These are phyloP conservation scores for Apiospora marii DNA, from an alignment of 2,329 filamentous ascomycete genomes.

Conservation along the genomic window DNA sequence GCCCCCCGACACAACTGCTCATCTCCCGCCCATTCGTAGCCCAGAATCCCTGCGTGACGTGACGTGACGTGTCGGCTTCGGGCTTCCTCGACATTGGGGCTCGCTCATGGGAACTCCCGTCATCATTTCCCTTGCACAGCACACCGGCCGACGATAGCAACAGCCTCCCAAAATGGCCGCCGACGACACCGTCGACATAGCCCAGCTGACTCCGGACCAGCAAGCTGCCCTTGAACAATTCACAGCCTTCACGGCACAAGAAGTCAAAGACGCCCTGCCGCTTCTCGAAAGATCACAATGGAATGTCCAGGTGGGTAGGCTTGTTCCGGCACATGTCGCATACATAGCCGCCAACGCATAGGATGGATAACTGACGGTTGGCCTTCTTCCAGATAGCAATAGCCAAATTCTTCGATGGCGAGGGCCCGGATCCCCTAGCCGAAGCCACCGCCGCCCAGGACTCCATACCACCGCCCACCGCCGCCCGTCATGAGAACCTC, in stretches of 20 bases:
- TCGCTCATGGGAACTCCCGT: slow-evolving; percentile 1
- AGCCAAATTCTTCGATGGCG: slow-evolving; percentile 96
- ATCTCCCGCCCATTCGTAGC: not conserved
- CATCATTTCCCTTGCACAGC: not conserved
- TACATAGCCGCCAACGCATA: not conserved
- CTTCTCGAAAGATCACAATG: slow-evolving; percentile 88
- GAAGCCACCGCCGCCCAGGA: slow-evolving; percentile 74
- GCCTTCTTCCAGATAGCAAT: slow-evolving; percentile 77
- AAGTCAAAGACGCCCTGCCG: slow-evolving; percentile 76
- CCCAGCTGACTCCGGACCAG: slow-evolving; percentile 78
- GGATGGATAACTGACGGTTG: not conserved
- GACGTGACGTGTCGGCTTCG: not conserved
- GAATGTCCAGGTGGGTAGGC: slow-evolving; percentile 80
- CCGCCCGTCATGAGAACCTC: slow-evolving; percentile 77
- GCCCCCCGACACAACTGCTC: not conserved
- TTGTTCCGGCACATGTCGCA: slow-evolving; percentile 15
- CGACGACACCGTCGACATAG: slow-evolving; percentile 63
- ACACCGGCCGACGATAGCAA: not conserved
- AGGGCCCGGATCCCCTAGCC: slow-evolving; percentile 81
- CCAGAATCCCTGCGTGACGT: not conserved
- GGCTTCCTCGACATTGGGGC: not conserved
- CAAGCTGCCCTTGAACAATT: slow-evolving; percentile 88
- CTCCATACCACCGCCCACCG: slow-evolving; percentile 64
- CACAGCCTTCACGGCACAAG: slow-evolving; percentile 86
- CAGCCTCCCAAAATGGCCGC: slow-evolving; percentile 48